A percentile compares a stretch with the other conserved stretches of the same genome.
phyloP scores from a whole-genome alignment of 257 asterid genomes.

The Anisodus acutangulus region DNA sequence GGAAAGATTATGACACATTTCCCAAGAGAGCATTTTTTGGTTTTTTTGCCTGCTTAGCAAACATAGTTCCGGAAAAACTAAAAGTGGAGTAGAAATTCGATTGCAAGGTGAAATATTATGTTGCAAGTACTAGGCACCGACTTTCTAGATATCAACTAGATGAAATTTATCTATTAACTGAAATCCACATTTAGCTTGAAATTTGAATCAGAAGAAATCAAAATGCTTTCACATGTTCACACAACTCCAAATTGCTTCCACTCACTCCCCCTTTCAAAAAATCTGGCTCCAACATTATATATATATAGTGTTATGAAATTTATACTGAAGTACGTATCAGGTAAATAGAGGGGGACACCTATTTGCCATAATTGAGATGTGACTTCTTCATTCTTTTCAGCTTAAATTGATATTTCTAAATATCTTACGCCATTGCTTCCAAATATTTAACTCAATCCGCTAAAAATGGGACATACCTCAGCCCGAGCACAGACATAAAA shows the following conservation, averaged over 20 bases:
- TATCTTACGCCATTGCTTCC: constrained; percentile 22
- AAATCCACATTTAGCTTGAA: not conserved
- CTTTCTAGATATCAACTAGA: not conserved
- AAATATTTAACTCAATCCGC: constrained; percentile 28
- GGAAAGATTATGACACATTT: not conserved
- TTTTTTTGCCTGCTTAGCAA: too few relatives aligned
- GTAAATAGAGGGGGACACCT: not conserved
- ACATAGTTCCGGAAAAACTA: not conserved
- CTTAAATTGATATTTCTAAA: not conserved
- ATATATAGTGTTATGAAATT: not conserved
- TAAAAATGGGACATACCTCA: constrained; percentile 59
- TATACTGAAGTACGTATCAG: not conserved
- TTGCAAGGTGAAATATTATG: not conserved
- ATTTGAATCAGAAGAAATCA: not conserved
- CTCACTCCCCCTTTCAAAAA: not conserved
- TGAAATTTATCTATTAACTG: not conserved
- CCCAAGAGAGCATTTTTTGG: too few relatives aligned
- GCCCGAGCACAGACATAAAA: constrained; percentile 95
- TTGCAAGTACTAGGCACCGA: not conserved
- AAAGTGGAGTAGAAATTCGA: not conserved
- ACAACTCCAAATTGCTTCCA: not conserved
- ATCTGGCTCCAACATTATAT: not conserved
- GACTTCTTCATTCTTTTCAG: not conserved
- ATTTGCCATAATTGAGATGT: not conserved
- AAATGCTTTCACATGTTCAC: not conserved